These are phyloP conservation scores for Cryptococcus sp. DNA, from an alignment of 1,284 basidiomycete genomes.

Conservation along the genomic window DNA sequence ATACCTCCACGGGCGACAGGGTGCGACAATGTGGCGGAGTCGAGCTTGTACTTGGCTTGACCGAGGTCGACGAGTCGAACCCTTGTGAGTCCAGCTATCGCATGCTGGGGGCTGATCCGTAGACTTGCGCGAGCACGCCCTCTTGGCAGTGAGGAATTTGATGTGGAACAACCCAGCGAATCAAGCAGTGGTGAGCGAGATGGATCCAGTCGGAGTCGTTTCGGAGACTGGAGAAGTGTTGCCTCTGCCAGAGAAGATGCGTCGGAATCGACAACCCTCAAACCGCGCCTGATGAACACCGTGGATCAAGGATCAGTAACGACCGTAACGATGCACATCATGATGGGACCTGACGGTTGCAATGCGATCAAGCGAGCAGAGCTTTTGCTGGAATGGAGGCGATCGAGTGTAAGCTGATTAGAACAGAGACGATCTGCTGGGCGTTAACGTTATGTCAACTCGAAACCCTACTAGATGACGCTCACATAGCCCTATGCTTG, in stretches of 20 bases:
- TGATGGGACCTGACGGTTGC: no score
- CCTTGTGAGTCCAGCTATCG: conserved; percentile 61
- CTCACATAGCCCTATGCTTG: no score
- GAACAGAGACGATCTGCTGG: no score
- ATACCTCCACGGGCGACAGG: conserved; percentile 63
- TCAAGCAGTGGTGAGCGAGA: conserved; percentile 66
- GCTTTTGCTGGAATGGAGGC: no score
- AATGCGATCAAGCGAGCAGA: no score
- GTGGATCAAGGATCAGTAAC: no score
- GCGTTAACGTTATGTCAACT: no score
- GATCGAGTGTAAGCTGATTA: no score
- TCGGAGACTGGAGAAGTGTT: conserved; percentile 57
- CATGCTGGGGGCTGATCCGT: conserved; percentile 3
- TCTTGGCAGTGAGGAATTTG: conserved; percentile 73
- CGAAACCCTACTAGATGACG: no score
- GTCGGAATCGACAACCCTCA: conserved; percentile 18
- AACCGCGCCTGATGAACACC: no score
- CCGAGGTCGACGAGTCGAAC: conserved; percentile 81
- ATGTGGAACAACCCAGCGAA: conserved; percentile 69
- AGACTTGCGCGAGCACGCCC: conserved; percentile 85
- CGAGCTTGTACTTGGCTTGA: conserved; percentile 72
- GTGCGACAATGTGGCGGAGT: conserved; percentile 66
- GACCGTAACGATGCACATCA: no score
- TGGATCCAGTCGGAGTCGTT: conserved; percentile 55
- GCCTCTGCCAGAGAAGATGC: conserved; percentile 46